phyloP scores from a whole-genome alignment of 495 filamentous ascomycete genomes.

The Pseudomonodictys pantanalensis region DNA sequence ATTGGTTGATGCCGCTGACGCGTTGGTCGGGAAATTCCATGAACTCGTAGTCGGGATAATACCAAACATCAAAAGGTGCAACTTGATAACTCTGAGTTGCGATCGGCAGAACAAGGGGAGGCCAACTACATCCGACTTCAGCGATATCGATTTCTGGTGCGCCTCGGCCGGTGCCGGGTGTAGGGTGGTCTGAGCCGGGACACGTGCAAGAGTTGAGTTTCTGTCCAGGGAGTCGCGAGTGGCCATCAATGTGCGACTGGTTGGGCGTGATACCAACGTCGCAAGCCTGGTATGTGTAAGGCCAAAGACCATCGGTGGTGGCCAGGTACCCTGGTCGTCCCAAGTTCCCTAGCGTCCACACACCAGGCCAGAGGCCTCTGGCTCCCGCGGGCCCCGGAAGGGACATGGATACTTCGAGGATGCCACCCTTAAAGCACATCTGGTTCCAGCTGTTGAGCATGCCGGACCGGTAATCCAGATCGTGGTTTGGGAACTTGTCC shows the following conservation, averaged over 20 bases:
- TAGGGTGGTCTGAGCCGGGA: slow-evolving; percentile 63
- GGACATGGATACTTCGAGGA: slow-evolving; percentile 72
- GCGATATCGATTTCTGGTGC: slow-evolving; percentile 76
- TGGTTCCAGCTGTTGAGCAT: slow-evolving; percentile 87
- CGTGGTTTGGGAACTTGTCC: slow-evolving; percentile 65
- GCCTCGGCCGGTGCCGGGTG: slow-evolving; percentile 64
- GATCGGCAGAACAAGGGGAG: slow-evolving; percentile 47
- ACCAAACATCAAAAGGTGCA: slow-evolving; percentile 75
- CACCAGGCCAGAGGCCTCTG: slow-evolving; percentile 74
- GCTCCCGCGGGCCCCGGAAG: slow-evolving; percentile 67
- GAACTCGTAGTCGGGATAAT: slow-evolving; percentile 61
- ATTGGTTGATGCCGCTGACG: slow-evolving; percentile 61
- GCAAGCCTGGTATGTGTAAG: slow-evolving; percentile 73
- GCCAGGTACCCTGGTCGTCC: slow-evolving; percentile 67
- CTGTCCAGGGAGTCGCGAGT: slow-evolving; percentile 70
- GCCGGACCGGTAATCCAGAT: slow-evolving; percentile 66
- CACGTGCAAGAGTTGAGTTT: slow-evolving; percentile 70
- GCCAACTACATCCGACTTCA: slow-evolving; percentile 60
- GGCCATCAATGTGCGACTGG: slow-evolving; percentile 66
- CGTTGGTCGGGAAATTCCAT: slow-evolving; percentile 56
- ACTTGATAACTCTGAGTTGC: slow-evolving; percentile 65
- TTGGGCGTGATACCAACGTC: slow-evolving; percentile 75
- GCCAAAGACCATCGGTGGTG: slow-evolving; percentile 73
- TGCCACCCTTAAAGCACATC: slow-evolving; percentile 74
- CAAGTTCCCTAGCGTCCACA: slow-evolving; percentile 78